These are phyloP conservation scores for Quercus cerris DNA, from an alignment of 306 rosid genomes.

Conservation along the genomic window DNA sequence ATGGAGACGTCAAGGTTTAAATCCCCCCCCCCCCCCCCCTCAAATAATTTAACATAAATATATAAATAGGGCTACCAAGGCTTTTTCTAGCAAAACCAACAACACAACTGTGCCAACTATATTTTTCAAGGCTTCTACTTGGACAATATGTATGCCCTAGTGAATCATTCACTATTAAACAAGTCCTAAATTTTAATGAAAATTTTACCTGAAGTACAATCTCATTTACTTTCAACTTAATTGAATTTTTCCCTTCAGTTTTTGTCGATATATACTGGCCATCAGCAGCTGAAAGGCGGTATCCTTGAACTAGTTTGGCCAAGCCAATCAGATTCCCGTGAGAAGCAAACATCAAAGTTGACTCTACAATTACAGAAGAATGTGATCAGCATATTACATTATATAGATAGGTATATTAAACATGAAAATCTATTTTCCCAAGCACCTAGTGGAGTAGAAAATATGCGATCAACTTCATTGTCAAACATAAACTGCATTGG, in stretches of 20 bases:
- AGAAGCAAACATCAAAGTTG: constrained; percentile 85
- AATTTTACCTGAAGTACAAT: constrained; percentile 84
- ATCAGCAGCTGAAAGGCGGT: constrained; percentile 58
- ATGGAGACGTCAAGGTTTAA: too few species aligned
- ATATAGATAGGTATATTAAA: constrained; percentile 11
- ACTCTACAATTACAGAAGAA: constrained; percentile 57
- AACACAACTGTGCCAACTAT: background rate
- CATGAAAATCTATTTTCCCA: constrained; percentile 15
- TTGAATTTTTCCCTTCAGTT: constrained; percentile 75
- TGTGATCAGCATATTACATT: constrained; percentile 31
- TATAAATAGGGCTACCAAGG: background rate
- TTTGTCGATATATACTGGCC: constrained; percentile 75
- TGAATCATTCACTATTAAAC: too few species aligned
- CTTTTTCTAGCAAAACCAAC: background rate
- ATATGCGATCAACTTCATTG: constrained; percentile 87
- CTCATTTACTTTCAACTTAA: constrained; percentile 84
- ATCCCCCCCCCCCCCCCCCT: too few species aligned
- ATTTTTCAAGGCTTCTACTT: background rate
- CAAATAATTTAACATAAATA: too few species aligned
- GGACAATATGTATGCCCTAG: background rate
- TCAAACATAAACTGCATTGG: constrained; percentile 86
- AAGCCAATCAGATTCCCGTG: constrained; percentile 88
- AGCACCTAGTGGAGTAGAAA: constrained; percentile 91
- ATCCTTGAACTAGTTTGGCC: constrained; percentile 87
- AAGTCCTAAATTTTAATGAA: background rate